Base-by-base conservation (phyloP, 2,329 filamentous ascomycete species). In the Colletotrichum sidae region DNA sequence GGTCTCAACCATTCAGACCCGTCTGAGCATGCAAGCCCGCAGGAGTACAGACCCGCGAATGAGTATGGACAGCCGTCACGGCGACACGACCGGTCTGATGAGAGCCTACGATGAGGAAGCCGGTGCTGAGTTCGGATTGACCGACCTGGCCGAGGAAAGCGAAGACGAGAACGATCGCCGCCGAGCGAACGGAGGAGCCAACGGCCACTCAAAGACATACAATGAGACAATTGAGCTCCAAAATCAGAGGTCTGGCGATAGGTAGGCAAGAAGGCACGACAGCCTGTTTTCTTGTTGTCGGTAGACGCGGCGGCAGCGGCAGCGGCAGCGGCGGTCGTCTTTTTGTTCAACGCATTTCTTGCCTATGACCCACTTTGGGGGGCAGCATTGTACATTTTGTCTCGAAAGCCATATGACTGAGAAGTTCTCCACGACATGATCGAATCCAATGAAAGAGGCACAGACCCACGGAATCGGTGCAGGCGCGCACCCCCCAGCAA, bases 21-120 rank as follows among this genome's bases (percentile, higher is more conserved):
- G 96, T 65, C 88, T 94, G 69, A 97, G 93, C 74, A 97, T 99
- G 93, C 96, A 98, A 76, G 86, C 91, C 7, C 86, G 95, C 70
- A 86, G 96, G 69, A 96, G 91, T 70, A 86, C 89, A 12, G 84
- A 87, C 69, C 87, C 90, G 12, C 81, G 87, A 51, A 89, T 88
- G 73, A 90, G 88, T 72, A 84, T 87, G 52, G 88, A 88, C 73
- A 87, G 87, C 73, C 87, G 83, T 63, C 84, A 86, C 67, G 87
- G 88, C 42, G 93, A 96, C 71, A 86, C 92, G 59, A 90, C 94
- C 69, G 92, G 92, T 5, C 83, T 98, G 33, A 97, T 98, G 77
- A 91, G 91, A 67, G 91, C 90, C 10, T 97, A 97, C 72, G 95
- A 98, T 72, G 89, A 96, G 67, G 94, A 97, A 75, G 89, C 92